These are phyloP conservation scores for Neopestalotiopsis sp. DNA, from an alignment of 2,329 filamentous ascomycete species.

Conservation along the genomic window DNA sequence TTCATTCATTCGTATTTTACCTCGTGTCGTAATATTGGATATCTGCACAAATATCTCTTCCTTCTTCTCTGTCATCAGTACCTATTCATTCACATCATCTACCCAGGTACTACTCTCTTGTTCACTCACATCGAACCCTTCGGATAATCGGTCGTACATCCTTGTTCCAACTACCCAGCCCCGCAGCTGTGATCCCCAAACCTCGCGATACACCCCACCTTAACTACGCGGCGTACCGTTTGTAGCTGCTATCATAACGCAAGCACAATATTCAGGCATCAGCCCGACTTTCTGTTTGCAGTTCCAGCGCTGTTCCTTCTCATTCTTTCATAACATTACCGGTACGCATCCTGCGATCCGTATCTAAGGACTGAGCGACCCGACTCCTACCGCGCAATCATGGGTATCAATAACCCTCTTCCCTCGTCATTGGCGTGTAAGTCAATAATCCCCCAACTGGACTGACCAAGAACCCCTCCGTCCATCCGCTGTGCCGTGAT, in stretches of 20 bases:
- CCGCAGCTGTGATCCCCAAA: conserved; percentile 14
- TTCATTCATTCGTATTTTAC: background rate
- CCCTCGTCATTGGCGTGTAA: conserved; percentile 72
- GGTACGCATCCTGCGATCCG: too few relatives aligned
- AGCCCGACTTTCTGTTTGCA: background rate
- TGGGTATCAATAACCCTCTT: conserved; percentile 71
- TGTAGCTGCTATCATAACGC: background rate
- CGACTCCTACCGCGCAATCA: conserved; percentile 34
- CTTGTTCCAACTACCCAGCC: background rate
- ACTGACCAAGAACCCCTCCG: conserved; percentile 24
- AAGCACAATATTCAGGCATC: background rate
- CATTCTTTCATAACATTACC: background rate
- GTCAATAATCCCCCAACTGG: conserved; percentile 36
- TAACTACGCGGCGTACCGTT: conserved; percentile 1
- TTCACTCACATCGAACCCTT: background rate
- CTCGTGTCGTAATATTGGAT: background rate
- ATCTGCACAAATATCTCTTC: too few relatives aligned
- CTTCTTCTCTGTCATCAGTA: too few relatives aligned
- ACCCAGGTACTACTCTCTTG: too few relatives aligned
- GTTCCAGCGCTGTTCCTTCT: background rate
- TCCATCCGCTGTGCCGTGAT: conserved; percentile 18
- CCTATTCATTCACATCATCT: too few relatives aligned
- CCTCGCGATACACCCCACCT: conserved; percentile 15
- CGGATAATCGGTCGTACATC: conserved; percentile 5
- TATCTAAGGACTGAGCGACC: background rate